These are phyloP conservation scores for Sporobolomyces roseus DNA, from an alignment of 768 basidiomycete species.

Conservation along the genomic window DNA sequence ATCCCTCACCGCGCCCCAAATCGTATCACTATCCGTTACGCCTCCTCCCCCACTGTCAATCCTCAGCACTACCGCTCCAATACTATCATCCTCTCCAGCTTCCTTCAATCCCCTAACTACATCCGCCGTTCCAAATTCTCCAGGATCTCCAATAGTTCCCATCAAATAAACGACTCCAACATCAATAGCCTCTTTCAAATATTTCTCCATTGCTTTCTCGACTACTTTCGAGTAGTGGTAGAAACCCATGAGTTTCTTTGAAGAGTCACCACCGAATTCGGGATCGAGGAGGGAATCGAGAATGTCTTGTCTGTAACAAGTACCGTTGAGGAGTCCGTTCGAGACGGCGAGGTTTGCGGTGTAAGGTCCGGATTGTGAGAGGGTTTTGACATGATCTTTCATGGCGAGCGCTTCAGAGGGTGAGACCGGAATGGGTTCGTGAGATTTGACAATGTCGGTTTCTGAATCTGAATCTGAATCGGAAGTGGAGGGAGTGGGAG, in stretches of 20 bases:
- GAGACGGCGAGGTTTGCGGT: slow-evolving; percentile 13
- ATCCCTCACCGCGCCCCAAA: slow-evolving; percentile 44
- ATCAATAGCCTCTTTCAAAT: slow-evolving; percentile 32
- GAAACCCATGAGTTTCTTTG: slow-evolving; percentile 41
- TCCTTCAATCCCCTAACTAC: slow-evolving; percentile 44
- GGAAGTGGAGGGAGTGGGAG: too few species aligned
- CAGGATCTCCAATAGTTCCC: slow-evolving; percentile 43
- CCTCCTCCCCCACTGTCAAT: slow-evolving; percentile 45
- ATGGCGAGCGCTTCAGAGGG: not conserved
- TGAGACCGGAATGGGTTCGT: too few species aligned
- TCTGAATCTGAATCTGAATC: too few species aligned
- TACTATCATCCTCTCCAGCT: slow-evolving; percentile 43
- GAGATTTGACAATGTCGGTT: too few species aligned
- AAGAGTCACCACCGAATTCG: slow-evolving; percentile 25
- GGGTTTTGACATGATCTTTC: slow-evolving; percentile 21
- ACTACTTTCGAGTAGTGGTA: slow-evolving; percentile 43
- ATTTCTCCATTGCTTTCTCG: slow-evolving; percentile 35
- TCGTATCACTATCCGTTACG: slow-evolving; percentile 44
- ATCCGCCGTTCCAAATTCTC: slow-evolving; percentile 39
- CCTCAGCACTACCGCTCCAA: slow-evolving; percentile 44
- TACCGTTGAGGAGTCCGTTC: slow-evolving; percentile 29
- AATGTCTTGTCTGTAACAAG: slow-evolving; percentile 37
- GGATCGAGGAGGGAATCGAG: slow-evolving; percentile 28
- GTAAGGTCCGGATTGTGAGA: slow-evolving; percentile 36
- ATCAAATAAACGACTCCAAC: slow-evolving; percentile 45